Base-by-base conservation (phyloP, 208 protist species). In the Phytomonas sp. region DNA sequence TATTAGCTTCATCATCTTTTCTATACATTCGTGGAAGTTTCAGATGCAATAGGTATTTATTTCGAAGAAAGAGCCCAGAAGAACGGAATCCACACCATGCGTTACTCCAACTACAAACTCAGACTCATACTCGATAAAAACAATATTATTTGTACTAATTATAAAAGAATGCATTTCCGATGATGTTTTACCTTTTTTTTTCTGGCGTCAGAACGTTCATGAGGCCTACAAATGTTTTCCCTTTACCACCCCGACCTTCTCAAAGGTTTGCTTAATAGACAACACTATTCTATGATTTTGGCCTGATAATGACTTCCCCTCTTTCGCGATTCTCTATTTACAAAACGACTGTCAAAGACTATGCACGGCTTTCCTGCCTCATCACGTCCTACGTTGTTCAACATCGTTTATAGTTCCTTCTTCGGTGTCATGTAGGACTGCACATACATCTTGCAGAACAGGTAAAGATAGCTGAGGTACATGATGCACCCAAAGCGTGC, bases 401-500 rank as follows among this genome's bases (percentile, higher is more conserved):
- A 51, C 20, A 51, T 51, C 40, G 4, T 51, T 51, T 51, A 51
- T 30, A 23, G 20, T 34, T 30, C 60, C 60, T 11, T 34, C 28
- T 34, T 30, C 32, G 4, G 4, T 43, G 59, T 79, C 20, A 95
- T 73, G 75, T 97, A 97, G 61, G 73, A 81, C 62, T 92, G 72
- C 60, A 94, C 67, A 71, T 94, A 95, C 69, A 97, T 77, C 69
- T 92, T 76, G 32, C 73, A 77, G 77, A 98, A 98, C 70, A 98
- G 86, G 68, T 90, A 74, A 66, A 97, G 82, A 77, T 98, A 97
- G 26, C 79, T 87, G 62, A 89, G 64, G 79, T 98, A 98, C 92
- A 98, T 98, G 73, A 85, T 72, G 37, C 85, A 73, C 31, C 89
- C 88, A 26, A 87, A 77, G 20, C 75, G 71, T 26, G 83, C 75